Conservation (phyloP, 768 basidiomycete genomes). For the Lentinus tigrinus region DNA sequence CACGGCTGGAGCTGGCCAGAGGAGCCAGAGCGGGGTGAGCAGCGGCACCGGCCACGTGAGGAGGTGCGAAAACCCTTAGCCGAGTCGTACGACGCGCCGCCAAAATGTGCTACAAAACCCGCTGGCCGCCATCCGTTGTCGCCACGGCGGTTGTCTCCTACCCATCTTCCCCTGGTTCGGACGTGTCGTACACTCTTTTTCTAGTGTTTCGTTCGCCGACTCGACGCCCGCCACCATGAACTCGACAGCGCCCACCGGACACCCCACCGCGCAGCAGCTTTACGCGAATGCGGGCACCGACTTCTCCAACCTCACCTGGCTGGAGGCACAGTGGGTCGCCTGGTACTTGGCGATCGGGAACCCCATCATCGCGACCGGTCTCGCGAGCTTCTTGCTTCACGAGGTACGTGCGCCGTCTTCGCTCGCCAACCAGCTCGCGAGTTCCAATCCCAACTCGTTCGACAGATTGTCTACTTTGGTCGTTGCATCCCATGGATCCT, state of each 20-base stretch:
- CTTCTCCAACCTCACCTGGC: constrained; percentile 58
- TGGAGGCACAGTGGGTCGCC: constrained; percentile 78
- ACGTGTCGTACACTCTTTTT: not conserved
- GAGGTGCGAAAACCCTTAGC: not conserved
- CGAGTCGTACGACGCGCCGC: constrained; percentile 16
- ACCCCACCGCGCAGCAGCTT: constrained; percentile 38
- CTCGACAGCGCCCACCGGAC: constrained; percentile 23
- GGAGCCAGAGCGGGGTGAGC: not conserved
- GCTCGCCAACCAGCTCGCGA: not conserved
- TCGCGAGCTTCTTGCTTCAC: constrained; percentile 90
- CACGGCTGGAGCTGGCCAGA: constrained; percentile 16
- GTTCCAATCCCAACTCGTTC: not conserved
- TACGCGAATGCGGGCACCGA: constrained; percentile 52
- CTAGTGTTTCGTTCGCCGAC: not conserved
- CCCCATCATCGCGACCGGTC: constrained; percentile 88
- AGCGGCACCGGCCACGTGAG: constrained; percentile 6
- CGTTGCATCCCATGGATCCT: constrained; percentile 94
- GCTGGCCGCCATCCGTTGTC: not conserved
- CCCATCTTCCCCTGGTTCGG: not conserved
- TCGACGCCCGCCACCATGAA: constrained; percentile 20
- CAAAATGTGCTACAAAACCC: constrained; percentile 16
- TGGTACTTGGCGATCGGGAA: constrained; percentile 90
- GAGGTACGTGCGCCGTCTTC: constrained; percentile 58
- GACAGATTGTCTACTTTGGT: constrained; percentile 93
- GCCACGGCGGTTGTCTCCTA: constrained; percentile 11